Base-by-base conservation (phyloP, 495 filamentous ascomycete species). In the Emericellopsis terricola region DNA sequence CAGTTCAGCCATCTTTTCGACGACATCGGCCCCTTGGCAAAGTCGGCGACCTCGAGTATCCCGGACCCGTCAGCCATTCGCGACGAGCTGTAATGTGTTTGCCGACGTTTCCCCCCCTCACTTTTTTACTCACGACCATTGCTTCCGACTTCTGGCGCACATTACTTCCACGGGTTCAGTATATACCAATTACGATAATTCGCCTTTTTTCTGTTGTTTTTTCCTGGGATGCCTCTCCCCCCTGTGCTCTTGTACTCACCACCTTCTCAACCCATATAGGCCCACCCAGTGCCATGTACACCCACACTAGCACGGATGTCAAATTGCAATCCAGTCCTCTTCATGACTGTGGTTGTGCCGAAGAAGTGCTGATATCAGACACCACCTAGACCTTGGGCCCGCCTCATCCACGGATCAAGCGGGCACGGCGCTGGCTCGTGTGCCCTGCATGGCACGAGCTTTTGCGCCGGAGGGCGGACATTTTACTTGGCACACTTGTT, bases 281-380 rank as follows among this genome's bases (percentile, higher is more conserved):
- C n/a, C n/a, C n/a, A n/a, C 23, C 23, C 23, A 6, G 23, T 26
- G 23, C 15, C 28, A 35, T 28, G 10, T 35, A 28, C 16, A 35
- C 13, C 9, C 24, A 35, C 13, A 8, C 31, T 56, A 86, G 85
- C 84, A 92, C 81, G 76, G 81, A 91, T 94, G 85, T 92, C 85
- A 94, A 92, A 91, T 92, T 94, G 73, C 85, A 83, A 81, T 78
- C 65, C 71, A 66, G 59, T 76, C 64, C 65, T 46, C 59, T 65
- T 20, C 29, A 79, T 94, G 80, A 70, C 80, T 83, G 72, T 59
- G 63, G 74, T 82, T 86, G 85, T 82, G 85, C 85, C 85, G 80
- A 86, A 57, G 62, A 68, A 69, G 68, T 72, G 67, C 65, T 73
- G 59, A 70, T 54, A 70, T 51, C 40, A 45, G 65, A n/a, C n/a